These are phyloP conservation scores for Aureobasidium sp. DNA, from an alignment of 2,329 filamentous ascomycete species.

Conservation along the genomic window DNA sequence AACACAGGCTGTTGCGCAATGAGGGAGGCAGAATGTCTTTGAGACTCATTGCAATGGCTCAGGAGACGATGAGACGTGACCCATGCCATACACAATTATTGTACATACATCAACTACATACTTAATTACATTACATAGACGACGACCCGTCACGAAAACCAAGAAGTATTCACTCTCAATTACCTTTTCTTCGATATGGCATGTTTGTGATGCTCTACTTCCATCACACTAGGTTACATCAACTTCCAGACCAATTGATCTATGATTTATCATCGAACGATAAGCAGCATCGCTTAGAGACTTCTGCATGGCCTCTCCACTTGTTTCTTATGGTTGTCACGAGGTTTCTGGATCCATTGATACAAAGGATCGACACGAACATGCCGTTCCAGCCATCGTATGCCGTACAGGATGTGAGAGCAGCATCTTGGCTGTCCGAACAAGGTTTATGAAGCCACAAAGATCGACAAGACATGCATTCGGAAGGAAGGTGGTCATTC, in stretches of 20 bases:
- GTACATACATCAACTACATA: neutral
- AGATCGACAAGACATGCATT: neutral
- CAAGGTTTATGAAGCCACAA: neutral
- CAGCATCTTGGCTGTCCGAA: neutral
- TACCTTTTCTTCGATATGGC: neutral
- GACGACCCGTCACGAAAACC: neutral
- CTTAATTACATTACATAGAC: neutral
- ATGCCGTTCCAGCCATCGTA: slow-evolving; percentile 4
- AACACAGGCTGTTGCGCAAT: neutral
- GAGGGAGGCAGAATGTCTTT: neutral
- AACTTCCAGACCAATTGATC: neutral
- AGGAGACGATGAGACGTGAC: slow-evolving; percentile 1
- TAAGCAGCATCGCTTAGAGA: neutral
- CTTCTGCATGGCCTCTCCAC: neutral
- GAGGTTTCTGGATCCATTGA: neutral
- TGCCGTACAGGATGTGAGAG: neutral
- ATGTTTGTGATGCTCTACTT: neutral
- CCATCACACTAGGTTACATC: neutral
- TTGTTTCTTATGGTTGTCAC: no score
- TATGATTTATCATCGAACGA: neutral
- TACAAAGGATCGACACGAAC: neutral
- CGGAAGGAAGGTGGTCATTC: neutral
- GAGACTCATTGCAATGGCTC: neutral
- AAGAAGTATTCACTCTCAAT: neutral
- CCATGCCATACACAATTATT: neutral